phyloP scores from a whole-genome alignment of 176 grass and related monocot genomes.

The Saccharum officinarum region DNA sequence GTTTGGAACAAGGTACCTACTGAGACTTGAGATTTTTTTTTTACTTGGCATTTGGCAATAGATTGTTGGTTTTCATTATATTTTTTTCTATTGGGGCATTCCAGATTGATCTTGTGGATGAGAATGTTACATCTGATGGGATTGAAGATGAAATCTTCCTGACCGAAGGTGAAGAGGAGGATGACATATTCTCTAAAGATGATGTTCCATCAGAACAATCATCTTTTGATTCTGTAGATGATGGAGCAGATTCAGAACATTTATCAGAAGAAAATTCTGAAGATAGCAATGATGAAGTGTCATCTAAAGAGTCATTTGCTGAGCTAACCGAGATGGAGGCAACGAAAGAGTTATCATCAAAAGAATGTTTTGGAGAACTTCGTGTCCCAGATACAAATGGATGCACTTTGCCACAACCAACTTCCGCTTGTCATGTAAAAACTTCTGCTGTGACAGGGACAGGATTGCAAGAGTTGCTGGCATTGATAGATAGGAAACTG shows the following conservation, averaged over 20 bases:
- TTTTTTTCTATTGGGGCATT: neutral
- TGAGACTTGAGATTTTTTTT: constrained; percentile 28
- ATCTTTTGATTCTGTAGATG: constrained; percentile 52
- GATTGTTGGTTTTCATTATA: constrained; percentile 12
- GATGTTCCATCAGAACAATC: constrained; percentile 45
- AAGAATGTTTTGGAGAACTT: constrained; percentile 27
- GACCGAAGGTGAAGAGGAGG: constrained; percentile 50
- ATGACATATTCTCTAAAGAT: constrained; percentile 51
- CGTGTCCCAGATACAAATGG: constrained; percentile 11
- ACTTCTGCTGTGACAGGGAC: constrained; percentile 70
- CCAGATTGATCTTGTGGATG: constrained; percentile 82
- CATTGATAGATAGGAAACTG: constrained; percentile 70
- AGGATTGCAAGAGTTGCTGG: constrained; percentile 81
- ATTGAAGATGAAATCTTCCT: constrained; percentile 38
- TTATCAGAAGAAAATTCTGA: constrained; percentile 47
- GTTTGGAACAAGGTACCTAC: constrained; percentile 92
- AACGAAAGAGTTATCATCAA: constrained; percentile 21
- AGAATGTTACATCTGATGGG: constrained; percentile 41
- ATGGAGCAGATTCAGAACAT: constrained; percentile 42
- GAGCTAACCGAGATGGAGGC: constrained; percentile 22
- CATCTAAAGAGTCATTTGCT: constrained; percentile 29
- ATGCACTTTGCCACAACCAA: constrained; percentile 33
- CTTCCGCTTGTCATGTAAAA: constrained; percentile 57
- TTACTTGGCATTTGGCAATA: constrained; percentile 24
- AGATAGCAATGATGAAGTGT: constrained; percentile 11